Evolutionary conservation across 306 rosid species (phyloP), one percentile per base, ranked within the genome.

Genomic region (Adenanthera pavonina): DNA sequence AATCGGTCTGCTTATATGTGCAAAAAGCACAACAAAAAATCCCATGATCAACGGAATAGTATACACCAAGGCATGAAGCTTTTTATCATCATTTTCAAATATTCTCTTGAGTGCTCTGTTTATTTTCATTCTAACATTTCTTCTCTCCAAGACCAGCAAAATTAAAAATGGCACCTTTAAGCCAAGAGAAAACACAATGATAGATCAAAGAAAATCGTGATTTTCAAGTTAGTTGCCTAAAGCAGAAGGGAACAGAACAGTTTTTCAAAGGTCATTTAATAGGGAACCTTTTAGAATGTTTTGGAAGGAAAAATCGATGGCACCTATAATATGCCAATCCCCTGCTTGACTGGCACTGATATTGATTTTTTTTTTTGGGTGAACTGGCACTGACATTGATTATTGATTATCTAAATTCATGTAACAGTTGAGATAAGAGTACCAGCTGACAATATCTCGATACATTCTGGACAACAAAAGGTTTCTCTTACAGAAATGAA

Each of bases 141-240:
- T 43, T 46, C 19, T 25, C 35, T 54, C 71, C 17, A 78, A 43
- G 34, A 12, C 33, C 71, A 64, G 53, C 38, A 73, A 61, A 72
- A 79, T 54, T 13, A 46, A 16, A 17, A 53, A 19, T 16, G 48
- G 49, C 20, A 47, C 53, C 46, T 15, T 66, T 2, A 20, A 54
- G 52, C 71, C 8, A 68, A 46, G 17, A 69, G 44, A 20, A 15
- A 81, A 47, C 11, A 34, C n/a, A 16, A 36, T 17, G 34, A 49
- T 5, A 20, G 36, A 66, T 6, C 68, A 70, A 69, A 46, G 54
- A n/a, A 60, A 48, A 43, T 40, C 69, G 7, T 9, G 72, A 73
- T 8, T 66, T 57, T 62, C 72, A 74, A 74, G 59, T 78, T 59
- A 10, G 15, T 25, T 49, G 69, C 49, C 51, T 11, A 54, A 64